Evolutionary conservation across 305 asterid genomes (phyloP).

Genomic region (Fraxinus velutina): DNA sequence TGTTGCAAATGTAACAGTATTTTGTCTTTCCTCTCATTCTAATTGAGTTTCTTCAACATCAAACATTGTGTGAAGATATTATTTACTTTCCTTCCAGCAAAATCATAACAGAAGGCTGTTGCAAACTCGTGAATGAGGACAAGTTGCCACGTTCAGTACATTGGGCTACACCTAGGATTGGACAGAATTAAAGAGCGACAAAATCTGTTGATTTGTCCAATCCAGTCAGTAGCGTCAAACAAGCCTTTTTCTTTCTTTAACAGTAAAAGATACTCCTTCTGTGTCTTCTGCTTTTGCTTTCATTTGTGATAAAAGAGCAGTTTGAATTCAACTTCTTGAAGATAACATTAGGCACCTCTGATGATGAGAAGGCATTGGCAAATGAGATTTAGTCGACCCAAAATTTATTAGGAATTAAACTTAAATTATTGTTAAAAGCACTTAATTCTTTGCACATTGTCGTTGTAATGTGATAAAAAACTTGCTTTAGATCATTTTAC

Average conservation of each 20-base stretch:
- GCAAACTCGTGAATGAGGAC: not conserved
- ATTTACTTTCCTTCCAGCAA: not conserved
- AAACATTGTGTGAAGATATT: not conserved
- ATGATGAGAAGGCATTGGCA: not conserved
- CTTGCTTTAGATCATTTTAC: not conserved
- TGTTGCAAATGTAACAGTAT: slow-evolving; percentile 7
- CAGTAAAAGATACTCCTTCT: not conserved
- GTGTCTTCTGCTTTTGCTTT: not conserved
- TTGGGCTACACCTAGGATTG: not conserved
- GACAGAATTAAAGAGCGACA: not conserved
- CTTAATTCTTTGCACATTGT: not conserved
- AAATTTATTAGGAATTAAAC: not conserved
- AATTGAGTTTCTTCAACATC: not conserved
- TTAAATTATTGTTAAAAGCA: not conserved
- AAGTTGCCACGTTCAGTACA: not conserved
- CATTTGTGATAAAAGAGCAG: not conserved
- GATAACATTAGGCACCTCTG: not conserved
- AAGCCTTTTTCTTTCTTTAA: not conserved
- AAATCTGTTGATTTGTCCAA: not conserved
- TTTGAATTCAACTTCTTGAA: not conserved
- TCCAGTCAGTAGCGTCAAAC: not conserved
- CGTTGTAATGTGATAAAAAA: not conserved
- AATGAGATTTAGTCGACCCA: not conserved
- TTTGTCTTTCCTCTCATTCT: not conserved
- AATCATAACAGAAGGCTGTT: not conserved